Percentiles rank a stretch among this genome's conserved stretches.
Evolutionary conservation across 495 filamentous ascomycete genomes (phyloP).

Genomic region (Xylaria palmicola): DNA sequence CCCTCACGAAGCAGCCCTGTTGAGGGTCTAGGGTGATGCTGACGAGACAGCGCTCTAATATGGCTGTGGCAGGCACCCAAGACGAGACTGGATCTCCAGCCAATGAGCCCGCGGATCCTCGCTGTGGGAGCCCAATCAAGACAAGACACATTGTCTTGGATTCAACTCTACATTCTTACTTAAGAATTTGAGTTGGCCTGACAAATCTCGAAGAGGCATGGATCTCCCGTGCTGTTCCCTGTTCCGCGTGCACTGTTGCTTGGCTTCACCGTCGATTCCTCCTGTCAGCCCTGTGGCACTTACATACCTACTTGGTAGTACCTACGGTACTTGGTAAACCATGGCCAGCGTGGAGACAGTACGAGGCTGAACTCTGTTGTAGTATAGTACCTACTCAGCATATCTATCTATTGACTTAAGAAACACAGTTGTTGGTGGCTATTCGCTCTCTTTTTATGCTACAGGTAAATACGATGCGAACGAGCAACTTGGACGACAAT

Average conservation of each 20-base stretch:
- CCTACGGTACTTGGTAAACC: too few species aligned
- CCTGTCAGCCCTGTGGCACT: not conserved
- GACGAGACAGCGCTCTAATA: not conserved
- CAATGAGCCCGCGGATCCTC: not conserved
- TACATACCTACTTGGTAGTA: too few species aligned
- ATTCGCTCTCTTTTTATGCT: too few species aligned
- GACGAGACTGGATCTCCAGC: not conserved
- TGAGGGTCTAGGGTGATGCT: not conserved
- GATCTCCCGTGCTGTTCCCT: not conserved
- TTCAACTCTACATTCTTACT: constrained; percentile 9
- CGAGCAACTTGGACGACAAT: too few species aligned
- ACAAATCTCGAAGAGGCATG: constrained; percentile 6
- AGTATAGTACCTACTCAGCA: too few species aligned
- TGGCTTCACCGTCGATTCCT: not conserved
- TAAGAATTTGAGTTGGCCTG: constrained; percentile 11
- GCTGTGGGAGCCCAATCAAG: constrained; percentile 13
- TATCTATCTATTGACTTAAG: too few species aligned
- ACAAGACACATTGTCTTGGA: constrained; percentile 18
- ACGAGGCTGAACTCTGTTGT: too few species aligned
- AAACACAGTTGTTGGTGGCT: too few species aligned
- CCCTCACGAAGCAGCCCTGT: not conserved
- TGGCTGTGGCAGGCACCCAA: not conserved
- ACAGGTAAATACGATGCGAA: too few species aligned
- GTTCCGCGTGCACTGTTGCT: not conserved
- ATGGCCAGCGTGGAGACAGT: too few species aligned